These are phyloP conservation scores for Pseudonitzschia pungens DNA, from an alignment of 108 stramenopile genomes.

Conservation along the genomic window DNA sequence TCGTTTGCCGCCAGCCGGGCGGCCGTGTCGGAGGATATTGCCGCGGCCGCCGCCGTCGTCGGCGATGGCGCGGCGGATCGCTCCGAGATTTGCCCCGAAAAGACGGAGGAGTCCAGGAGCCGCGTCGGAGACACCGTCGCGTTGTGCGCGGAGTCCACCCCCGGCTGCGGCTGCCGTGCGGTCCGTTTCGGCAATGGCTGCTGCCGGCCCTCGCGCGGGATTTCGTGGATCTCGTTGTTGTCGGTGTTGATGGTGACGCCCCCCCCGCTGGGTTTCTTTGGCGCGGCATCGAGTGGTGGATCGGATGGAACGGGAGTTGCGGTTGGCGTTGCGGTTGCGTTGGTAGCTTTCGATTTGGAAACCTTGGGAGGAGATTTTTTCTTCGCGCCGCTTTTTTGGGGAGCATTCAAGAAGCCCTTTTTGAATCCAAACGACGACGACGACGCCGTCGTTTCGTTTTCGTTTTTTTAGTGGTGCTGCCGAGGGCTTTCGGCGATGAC, in stretches of 20 bases:
- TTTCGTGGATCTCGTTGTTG: constrained; percentile 6
- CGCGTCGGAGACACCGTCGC: background rate
- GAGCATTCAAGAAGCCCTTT: constrained; percentile 11
- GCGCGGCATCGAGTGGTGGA: background rate
- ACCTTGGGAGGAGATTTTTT: background rate
- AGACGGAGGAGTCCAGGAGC: constrained; percentile 2
- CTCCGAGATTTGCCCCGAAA: constrained; percentile 10
- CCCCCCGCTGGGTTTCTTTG: background rate
- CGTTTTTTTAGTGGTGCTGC: background rate
- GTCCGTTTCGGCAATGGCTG: constrained; percentile 4
- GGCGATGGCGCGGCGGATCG: background rate
- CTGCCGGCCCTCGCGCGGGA: constrained; percentile 13
- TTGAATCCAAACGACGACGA: constrained; percentile 9
- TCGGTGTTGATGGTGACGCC: constrained; percentile 7
- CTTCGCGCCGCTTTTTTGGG: background rate
- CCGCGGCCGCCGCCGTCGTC: background rate
- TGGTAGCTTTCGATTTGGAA: background rate
- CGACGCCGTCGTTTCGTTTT: background rate
- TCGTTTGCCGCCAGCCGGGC: constrained; percentile 6
- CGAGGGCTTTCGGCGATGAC: background rate
- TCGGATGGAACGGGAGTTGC: background rate
- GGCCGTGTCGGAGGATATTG: background rate
- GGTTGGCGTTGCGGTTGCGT: background rate
- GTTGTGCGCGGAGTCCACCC: background rate
- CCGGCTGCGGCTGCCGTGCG: background rate